Conservation (phyloP, 1,284 basidiomycete species). For the Lentinula novae-zelandiae region DNA sequence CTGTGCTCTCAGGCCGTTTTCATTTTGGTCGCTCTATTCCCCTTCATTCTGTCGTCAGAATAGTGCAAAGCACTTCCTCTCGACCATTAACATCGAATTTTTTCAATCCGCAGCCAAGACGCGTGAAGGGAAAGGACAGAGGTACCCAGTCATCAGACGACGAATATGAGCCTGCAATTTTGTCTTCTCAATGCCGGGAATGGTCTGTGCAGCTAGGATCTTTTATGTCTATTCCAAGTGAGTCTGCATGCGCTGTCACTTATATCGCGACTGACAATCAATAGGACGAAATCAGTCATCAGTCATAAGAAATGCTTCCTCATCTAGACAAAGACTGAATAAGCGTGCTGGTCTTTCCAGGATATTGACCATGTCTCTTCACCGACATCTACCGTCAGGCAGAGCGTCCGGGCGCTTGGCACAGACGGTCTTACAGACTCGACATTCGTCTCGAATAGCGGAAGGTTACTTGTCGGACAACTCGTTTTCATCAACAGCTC, state of each 20-base stretch:
- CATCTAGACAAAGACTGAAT: conserved; percentile 9
- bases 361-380: background rate
- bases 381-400: background rate
- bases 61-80: conserved; percentile 26
- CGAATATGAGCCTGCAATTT: conserved; percentile 15
- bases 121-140: conserved; percentile 49
- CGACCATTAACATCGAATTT: conserved; percentile 39
- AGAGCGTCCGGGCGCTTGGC: background rate
- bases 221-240: conserved; percentile 19
- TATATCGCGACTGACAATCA: background rate
- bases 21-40: conserved; percentile 23
- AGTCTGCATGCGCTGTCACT: background rate
- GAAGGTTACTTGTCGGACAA: conserved; percentile 10
- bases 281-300: conserved; percentile 26
- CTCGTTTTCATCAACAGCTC: background rate
- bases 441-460: conserved; percentile 23
- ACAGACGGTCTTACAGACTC: conserved; percentile 16
- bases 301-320: conserved; percentile 26
- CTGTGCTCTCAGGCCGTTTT: conserved; percentile 43
- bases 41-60: conserved; percentile 23
- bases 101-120: conserved; percentile 50
- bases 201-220: conserved; percentile 32
- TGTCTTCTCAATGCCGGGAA: conserved; percentile 32
- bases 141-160: conserved; percentile 24
- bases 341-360: background rate